Conservation (phyloP, 1,139 yeast species). For the Saccharomyces hybrid region DNA sequence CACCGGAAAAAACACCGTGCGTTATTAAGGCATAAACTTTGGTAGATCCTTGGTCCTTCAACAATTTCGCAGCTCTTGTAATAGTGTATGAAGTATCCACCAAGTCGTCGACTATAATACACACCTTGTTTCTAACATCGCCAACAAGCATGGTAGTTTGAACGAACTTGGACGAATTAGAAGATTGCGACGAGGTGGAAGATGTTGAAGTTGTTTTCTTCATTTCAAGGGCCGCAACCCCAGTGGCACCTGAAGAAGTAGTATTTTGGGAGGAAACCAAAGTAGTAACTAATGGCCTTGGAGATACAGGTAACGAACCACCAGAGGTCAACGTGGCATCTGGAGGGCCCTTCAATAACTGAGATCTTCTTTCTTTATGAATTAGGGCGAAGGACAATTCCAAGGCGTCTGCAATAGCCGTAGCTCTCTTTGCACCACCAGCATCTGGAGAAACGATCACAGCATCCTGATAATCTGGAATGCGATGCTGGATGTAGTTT, state of each 20-base stretch:
- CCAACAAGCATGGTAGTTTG: constrained; percentile 80
- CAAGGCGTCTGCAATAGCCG: constrained; percentile 84
- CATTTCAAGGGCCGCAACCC: constrained; percentile 3
- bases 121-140: constrained; percentile 75
- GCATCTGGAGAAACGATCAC: constrained; percentile 94
- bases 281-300: constrained; percentile 22
- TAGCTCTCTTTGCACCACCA: constrained; percentile 96
- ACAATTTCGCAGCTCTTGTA: constrained; percentile 81
- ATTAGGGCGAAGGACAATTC: constrained; percentile 90
- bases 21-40: constrained; percentile 84
- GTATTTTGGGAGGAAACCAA: constrained; percentile 9
- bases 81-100: constrained; percentile 93
- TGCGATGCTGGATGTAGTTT: constrained; percentile 65
- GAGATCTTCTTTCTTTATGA: constrained; percentile 83
- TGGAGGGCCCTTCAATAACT: constrained; percentile 31
- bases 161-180: constrained; percentile 22
- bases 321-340: constrained; percentile 30
- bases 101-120: constrained; percentile 85
- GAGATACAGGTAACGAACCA: constrained; percentile 22
- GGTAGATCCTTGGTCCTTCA: constrained; percentile 88
- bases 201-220: constrained; percentile 3
- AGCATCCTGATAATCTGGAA: constrained; percentile 68
- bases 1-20: constrained; percentile 91
- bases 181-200: constrained; percentile 1
- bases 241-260: constrained; percentile 1